Evolutionary conservation across 179 eudicot species (phyloP), one percentile per base, ranked within the genome.

Genomic region (Heliamphora pulchella): DNA sequence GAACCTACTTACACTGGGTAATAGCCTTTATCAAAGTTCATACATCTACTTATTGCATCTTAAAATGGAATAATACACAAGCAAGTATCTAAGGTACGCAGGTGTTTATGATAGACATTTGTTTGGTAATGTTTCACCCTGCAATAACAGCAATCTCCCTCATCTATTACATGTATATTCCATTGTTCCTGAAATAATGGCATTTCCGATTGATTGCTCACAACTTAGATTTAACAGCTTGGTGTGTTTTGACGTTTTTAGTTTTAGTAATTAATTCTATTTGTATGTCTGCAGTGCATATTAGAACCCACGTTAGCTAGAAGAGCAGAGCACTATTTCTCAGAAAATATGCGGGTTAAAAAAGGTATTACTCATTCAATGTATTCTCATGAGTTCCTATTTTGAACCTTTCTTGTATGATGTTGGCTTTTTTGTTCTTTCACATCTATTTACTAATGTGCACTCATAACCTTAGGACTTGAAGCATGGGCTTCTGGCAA

Each of bases 311-410:
- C 83, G 86, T 94, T 94, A 78, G 92, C 92, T 53, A 92, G 87
- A 82, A 91, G 99, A 86, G 99, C 98, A 44, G 98, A 94, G 86
- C 99, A 96, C 78, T 96, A 94, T 80, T 96, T 96, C 85, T 89
- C 96, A 11, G 99, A 96, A 88, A 94, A 91, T 75, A 82, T 55
- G 78, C 96, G 98, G 31, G 99, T 96, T 20, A 71, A 78, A 65
- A 81, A 94, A 87, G 99, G 98, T 94, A 77, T 63, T 65, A 10
- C 17, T 83, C 69, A 6, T 58, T 64, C 14, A 47, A 5, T 6
- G 41, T 20, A 68, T 57, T 77, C 22, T 72, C 54, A 65, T 20
- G 9, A 31, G 17, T 72, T 64, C 17, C n/a, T 48, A 63, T 68
- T 55, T 47, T 69, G 2, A 5, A 20, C 39, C 61, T 15, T 47